These are phyloP conservation scores for Prunus salicina DNA, from an alignment of 306 rosid species.

Conservation along the genomic window DNA sequence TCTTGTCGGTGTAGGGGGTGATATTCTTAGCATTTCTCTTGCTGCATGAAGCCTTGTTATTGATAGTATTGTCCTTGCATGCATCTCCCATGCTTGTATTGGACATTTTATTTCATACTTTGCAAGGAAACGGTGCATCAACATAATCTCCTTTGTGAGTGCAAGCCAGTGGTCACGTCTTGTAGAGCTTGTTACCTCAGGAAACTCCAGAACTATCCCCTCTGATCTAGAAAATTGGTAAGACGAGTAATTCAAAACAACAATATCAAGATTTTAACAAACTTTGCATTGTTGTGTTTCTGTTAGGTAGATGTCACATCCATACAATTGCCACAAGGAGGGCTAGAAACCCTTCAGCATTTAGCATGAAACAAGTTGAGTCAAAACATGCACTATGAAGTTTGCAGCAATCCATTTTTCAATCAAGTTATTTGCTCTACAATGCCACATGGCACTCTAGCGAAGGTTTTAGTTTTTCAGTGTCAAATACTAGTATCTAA, in stretches of 20 bases:
- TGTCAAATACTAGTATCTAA: neutral
- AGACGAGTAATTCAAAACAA: neutral
- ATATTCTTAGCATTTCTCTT: constrained; percentile 83
- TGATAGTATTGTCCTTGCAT: constrained; percentile 80
- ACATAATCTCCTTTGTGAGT: constrained; percentile 62
- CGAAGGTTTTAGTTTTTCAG: neutral
- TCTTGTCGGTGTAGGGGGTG: constrained; percentile 80
- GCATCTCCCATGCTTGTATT: constrained; percentile 74
- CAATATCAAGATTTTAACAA: neutral
- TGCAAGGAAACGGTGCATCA: constrained; percentile 62
- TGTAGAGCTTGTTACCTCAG: constrained; percentile 86
- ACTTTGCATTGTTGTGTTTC: neutral
- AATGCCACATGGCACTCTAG: too few species aligned
- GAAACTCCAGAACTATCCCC: constrained; percentile 65
- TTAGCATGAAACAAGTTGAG: too few species aligned
- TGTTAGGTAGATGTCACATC: neutral
- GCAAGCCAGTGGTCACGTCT: constrained; percentile 98
- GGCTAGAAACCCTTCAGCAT: neutral
- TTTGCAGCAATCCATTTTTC: too few species aligned
- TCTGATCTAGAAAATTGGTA: constrained; percentile 34
- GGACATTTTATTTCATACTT: constrained; percentile 46
- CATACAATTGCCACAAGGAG: neutral
- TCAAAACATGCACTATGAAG: too few species aligned
- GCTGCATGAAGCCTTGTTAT: constrained; percentile 89
- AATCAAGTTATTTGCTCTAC: too few species aligned